Evolutionary conservation across 2,329 filamentous ascomycete species (phyloP).

Genomic region (Sarocladium oryzae): DNA sequence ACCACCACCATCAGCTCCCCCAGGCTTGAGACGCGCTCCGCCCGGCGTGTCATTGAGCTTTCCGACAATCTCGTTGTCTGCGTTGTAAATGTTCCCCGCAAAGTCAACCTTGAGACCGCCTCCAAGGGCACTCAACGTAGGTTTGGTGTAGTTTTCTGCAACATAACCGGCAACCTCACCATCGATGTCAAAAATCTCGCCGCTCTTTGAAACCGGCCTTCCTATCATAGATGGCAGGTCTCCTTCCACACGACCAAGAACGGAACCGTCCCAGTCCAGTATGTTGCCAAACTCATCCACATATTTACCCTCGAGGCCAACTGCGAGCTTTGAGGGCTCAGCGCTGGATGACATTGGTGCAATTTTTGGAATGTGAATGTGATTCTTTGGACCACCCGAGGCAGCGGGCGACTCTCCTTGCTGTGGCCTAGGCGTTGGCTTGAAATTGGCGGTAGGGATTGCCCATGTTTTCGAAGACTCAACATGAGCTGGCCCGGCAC

Average conservation of each 20-base stretch:
- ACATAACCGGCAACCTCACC: slow-evolving; percentile 76
- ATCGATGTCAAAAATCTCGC: slow-evolving; percentile 63
- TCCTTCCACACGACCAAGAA: slow-evolving; percentile 45
- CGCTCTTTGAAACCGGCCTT: slow-evolving; percentile 35
- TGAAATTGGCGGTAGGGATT: slow-evolving; percentile 7
- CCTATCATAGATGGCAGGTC: slow-evolving; percentile 51
- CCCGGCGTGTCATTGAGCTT: slow-evolving; percentile 46
- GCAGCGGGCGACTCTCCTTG: background rate
- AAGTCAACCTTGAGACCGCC: slow-evolving; percentile 49
- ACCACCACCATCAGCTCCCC: slow-evolving; percentile 1
- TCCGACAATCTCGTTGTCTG: slow-evolving; percentile 51
- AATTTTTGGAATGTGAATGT: slow-evolving; percentile 27
- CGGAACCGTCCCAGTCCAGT: slow-evolving; percentile 40
- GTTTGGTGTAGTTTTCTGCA: slow-evolving; percentile 46
- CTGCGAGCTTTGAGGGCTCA: slow-evolving; percentile 25
- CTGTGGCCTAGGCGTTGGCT: background rate
- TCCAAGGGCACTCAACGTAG: slow-evolving; percentile 45
- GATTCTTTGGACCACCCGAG: background rate
- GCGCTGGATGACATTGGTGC: slow-evolving; percentile 23
- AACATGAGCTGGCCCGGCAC: slow-evolving; percentile 1
- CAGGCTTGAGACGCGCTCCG: background rate
- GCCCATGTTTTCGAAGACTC: slow-evolving; percentile 2
- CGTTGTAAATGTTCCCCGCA: slow-evolving; percentile 51
- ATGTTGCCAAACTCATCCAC: slow-evolving; percentile 51
- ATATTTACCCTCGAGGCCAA: slow-evolving; percentile 38